Base-by-base conservation (phyloP, 2,329 filamentous ascomycete genomes). In the Pseudogymnoascus sp. region DNA sequence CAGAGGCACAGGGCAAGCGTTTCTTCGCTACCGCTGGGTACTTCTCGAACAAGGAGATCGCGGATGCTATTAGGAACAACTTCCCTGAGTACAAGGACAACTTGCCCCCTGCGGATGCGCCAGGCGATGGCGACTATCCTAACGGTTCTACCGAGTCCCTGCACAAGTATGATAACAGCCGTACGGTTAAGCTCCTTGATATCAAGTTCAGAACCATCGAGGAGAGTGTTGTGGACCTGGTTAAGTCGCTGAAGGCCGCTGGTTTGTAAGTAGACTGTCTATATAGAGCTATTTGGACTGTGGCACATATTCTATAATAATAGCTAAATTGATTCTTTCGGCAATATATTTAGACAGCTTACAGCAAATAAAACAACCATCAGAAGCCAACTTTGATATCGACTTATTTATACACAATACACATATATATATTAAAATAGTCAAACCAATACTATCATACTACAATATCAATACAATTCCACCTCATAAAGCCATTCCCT, bases 1-100 rank as follows among this genome's bases (percentile, higher is more conserved):
- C 81, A 0, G 82, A 82, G 18, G 85, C 83, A 0, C 84, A 82
- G 0, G 78, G 79, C 37, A 82, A 86, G 72, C 79, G 88, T 1
- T 89, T 88, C 75, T 86, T 88, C 70, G 71, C 88, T 46, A 82
- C 86, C 0, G 80, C 81, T 0, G 84, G 82, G 0, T 78, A 82
- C 68, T 89, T 87, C 70, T 81, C 77, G 61, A 88, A 88, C 71
- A 81, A 82, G 69, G 77, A 81, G 69, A 80, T 88, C 37, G 79
- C 77, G 0, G 78, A 84, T 60, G 77, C 84, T 40, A 79, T 89
- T 59, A 75, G 77, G 61, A 80, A 82, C 68, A 75, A 80, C 64
- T 84, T 84, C 68, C 82, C 83, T 0, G 75, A 84, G 67, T 77
- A 82, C 66, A 77, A 78, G 66, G 76, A 75, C 5, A 69, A 76